These are phyloP conservation scores for Pseudopithomyces chartarum DNA, from an alignment of 2,329 filamentous ascomycete species.

Conservation along the genomic window DNA sequence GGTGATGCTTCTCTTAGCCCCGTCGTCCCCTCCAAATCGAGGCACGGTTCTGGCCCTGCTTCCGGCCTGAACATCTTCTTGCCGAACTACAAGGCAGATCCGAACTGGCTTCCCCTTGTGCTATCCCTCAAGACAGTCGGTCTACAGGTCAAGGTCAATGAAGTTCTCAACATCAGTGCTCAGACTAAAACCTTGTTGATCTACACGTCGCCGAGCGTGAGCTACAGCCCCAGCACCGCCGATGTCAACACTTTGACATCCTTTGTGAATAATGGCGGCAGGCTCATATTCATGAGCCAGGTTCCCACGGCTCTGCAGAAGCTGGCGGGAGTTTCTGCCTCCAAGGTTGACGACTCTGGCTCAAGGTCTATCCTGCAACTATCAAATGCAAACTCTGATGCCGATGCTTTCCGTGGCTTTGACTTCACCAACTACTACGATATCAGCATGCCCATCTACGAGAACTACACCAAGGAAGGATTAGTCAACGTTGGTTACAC, in stretches of 20 bases:
- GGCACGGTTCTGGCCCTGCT: conserved; percentile 5
- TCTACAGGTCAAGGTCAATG: conserved; percentile 8
- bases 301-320: conserved; percentile 4
- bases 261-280: conserved; percentile 7
- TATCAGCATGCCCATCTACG: conserved; percentile 8
- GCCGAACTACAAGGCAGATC: conserved; percentile 4
- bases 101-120: conserved; percentile 10
- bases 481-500: conserved; percentile 8
- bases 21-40: conserved; percentile 6
- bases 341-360: neutral
- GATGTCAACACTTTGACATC: conserved; percentile 7
- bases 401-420: conserved; percentile 2
- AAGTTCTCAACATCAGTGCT: conserved; percentile 4
- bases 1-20: neutral
- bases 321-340: conserved; percentile 9
- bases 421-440: conserved; percentile 7
- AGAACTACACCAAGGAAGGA: conserved; percentile 3
- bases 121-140: conserved; percentile 10
- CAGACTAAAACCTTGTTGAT: conserved; percentile 4
- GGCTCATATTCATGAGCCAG: conserved; percentile 10
- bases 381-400: neutral
- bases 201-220: conserved; percentile 6
- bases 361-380: conserved; percentile 5
- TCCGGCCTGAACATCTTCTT: conserved; percentile 9
- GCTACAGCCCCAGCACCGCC: conserved; percentile 6